Base-by-base conservation (phyloP, 768 basidiomycete genomes). In the Rubroboletus pulcherrimus region DNA sequence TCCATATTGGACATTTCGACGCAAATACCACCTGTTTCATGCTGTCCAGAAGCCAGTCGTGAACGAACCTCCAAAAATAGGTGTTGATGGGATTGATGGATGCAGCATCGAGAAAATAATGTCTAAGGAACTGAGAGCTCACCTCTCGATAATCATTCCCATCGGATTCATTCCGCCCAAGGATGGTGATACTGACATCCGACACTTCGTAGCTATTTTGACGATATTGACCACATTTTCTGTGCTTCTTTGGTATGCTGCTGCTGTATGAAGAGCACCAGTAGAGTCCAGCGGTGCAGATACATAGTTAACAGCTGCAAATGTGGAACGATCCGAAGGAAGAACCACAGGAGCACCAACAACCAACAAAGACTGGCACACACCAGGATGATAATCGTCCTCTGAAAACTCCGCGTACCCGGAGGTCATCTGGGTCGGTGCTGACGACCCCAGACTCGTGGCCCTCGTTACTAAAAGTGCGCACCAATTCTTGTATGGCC, bases 111-210 rank as follows among this genome's bases (percentile, higher is more conserved):
- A 46, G 30, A 11, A 44, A 51, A 43, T 24, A 33, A 17, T 19
- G 10, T 7, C 33, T 42, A 26, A 31, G 44, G 14, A 53, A 34
- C 12, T 45, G 19, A 57, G 35, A 21, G 71, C 82, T 55, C 60
- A 89, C 89, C 30, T 82, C 83, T 38, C 79, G 74, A 58, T 80
- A 84, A 58, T 21, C 21, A 21, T 91, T 87, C 0, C 91, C 91
- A 66, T 94, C 93, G 94, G 69, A 62, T 81, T 84, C 0, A 93
- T 95, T 2, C 86, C 93, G 9, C 90, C 93, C 0, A 86, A 84
- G 69, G 87, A 93, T 3, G 91, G 81, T 1, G 81, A 82, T 21
- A 95, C 71, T 0, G 93, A 93, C 74, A 93, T 86, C 29, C 76
- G 77, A 71, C 85, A 87, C 68, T 85, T 85, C 38, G 77, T 79